Evolutionary conservation across 257 asterid species (phyloP), one percentile per base, ranked within the genome.

Genomic region (Anisodus acutangulus): DNA sequence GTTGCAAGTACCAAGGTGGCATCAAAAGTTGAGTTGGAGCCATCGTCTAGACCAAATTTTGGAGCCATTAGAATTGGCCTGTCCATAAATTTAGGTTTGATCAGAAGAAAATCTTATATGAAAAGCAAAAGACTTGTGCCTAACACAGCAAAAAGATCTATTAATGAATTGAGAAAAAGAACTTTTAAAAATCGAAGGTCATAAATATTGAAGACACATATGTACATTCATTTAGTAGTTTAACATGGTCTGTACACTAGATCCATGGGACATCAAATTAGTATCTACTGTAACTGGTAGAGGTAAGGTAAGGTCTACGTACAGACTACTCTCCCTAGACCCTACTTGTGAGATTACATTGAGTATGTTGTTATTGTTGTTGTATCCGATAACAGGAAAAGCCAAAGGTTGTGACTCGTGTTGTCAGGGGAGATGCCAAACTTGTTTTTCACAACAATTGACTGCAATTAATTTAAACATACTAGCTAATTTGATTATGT

Each of bases 1-100:
- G 98, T 93, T 76, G 99, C 98, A 85, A 96, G 98, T 69, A 96
- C 98, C 41, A 94, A 92, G 66, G 97, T 89, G 60, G 99, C 93
- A 93, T 94, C 99, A 85, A 94, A 94, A 88, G 91, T 92, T 84
- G 97, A 92, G 82, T 78, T 70, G 1, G 94, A 91, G 78, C 91
- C 90, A 78, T 94, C 97, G 79, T 94, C 99, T 54, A 92, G 78
- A 51, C 98, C 97, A 82, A 92, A 94, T 84, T 91, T 93, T 39
- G 99, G 99, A 35, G 93, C 93, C 98, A 96, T 91, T 79, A 96
- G 90, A 87, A 96, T 92, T 86, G 99, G 98, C 96, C 99, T 96
- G 94, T 85, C 76, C 60, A 67, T 89, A 88, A 83, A 76, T 85
- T 62, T 72, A 76, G 58, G 74, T 85, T 67, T 80, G 80, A 84